Percentiles rank a stretch among this genome's conserved stretches.
phyloP scores from a whole-genome alignment of 768 basidiomycete genomes.

The Pisolithus tinctorius region DNA sequence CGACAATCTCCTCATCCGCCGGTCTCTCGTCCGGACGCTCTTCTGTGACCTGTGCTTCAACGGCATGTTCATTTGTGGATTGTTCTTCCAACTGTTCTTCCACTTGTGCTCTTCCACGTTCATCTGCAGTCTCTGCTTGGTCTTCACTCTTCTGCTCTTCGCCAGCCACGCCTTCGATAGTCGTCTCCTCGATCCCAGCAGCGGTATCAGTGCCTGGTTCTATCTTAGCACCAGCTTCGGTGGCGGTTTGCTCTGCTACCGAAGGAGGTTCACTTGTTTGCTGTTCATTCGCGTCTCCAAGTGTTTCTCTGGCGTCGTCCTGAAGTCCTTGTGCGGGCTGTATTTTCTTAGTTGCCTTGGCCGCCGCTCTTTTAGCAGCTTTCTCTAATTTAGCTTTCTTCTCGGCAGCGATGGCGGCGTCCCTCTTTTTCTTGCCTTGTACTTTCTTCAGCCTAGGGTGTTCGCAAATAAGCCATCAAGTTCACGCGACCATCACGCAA shows the following conservation, averaged over 20 bases:
- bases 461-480: slow-evolving; percentile 1
- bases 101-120: not conserved
- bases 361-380: not conserved
- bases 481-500: not conserved
- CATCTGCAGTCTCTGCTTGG: not conserved
- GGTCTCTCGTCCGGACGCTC: not conserved
- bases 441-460: slow-evolving; percentile 82
- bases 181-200: not conserved
- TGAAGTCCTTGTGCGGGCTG: slow-evolving; percentile 12
- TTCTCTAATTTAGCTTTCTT: slow-evolving; percentile 4
- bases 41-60: not conserved
- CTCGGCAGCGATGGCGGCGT: slow-evolving; percentile 43
- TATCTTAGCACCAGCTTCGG: not conserved
- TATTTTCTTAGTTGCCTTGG: not conserved
- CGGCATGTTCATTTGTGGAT: not conserved
- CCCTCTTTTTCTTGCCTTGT: slow-evolving; percentile 93
- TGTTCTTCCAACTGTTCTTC: slow-evolving; percentile 6
- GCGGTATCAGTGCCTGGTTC: not conserved
- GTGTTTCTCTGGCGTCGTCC: slow-evolving; percentile 16
- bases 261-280: not conserved
- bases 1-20: not conserved
- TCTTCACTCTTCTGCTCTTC: not conserved
- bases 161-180: not conserved
- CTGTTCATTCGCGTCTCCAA: slow-evolving; percentile 25
- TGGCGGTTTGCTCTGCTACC: not conserved